Evolutionary conservation across 768 basidiomycete species (phyloP), one percentile per base, ranked within the genome.

Genomic region (Boletus pseudo-olivaceus): DNA sequence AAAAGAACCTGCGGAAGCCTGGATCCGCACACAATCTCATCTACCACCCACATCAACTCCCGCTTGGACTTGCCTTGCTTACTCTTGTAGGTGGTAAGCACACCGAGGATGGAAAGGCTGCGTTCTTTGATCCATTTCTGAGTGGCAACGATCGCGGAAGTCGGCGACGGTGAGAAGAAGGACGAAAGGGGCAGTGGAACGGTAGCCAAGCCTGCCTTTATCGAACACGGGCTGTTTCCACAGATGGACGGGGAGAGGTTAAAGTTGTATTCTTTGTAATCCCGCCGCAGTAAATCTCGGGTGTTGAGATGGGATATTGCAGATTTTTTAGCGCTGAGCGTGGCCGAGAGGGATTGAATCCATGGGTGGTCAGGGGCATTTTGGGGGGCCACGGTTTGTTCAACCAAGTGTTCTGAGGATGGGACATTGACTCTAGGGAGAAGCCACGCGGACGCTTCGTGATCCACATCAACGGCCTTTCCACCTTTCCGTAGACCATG

Each of bases 251-350:
- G 17, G 1, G 75, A 65, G 3, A 85, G 78, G 0, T 74, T 69
- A 54, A 82, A 70, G 1, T 70, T 66, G 64, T 93, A 96, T 59
- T 96, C 85, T 68, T 99, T 98, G 77, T 94, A 99, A 72, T 99
- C 97, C n/a, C 97, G 76, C 12, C 93, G 79, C 5, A 99, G 79
- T 19, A 98, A 81, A 64, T 98, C 93, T 52, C 81, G 77, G 0
- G 83, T 82, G 8, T 73, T 74, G 17, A 98, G 77, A 57, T 83
- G 79, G 2, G 82, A 80, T 9, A 98, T 75, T 54, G 86, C 81
- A 4, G 62, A 61, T 67, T 98, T 99, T 72, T 82, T 82, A 2
- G 55, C 42, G 27, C 3, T 63, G 60, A 47, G 73, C 54, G 23
- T 93, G 77, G 3, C 69, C 66, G 34, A 74, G 14, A 92, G 76